phyloP scores from a whole-genome alignment of 805 yeast species.

The Pichia exigua region DNA sequence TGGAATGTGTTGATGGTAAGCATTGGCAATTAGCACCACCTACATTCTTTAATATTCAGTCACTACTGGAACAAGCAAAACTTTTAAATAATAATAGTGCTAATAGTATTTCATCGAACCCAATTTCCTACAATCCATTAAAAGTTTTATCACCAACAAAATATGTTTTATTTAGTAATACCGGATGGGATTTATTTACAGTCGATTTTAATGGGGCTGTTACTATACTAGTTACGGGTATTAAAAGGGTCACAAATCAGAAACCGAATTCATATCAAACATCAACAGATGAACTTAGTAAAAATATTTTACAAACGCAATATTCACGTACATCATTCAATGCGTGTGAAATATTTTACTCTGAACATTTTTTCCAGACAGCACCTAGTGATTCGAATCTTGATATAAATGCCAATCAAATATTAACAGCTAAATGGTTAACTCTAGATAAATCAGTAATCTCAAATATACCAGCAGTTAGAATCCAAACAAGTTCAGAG shows the following conservation, averaged over 20 bases:
- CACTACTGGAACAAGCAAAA: not conserved
- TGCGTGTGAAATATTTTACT: constrained; percentile 39
- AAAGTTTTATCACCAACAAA: constrained; percentile 17
- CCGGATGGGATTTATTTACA: constrained; percentile 76
- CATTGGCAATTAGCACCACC: constrained; percentile 72
- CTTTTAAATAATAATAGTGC: constrained; percentile 10
- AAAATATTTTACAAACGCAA: constrained; percentile 28
- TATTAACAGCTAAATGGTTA: constrained; percentile 63
- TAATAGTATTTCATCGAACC: not conserved
- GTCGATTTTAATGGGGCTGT: constrained; percentile 66
- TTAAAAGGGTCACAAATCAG: constrained; percentile 24
- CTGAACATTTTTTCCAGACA: constrained; percentile 28
- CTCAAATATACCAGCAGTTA: constrained; percentile 50
- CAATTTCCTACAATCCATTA: not conserved
- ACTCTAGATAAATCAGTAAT: constrained; percentile 61
- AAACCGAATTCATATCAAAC: constrained; percentile 13
- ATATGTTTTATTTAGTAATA: constrained; percentile 63
- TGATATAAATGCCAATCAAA: constrained; percentile 18
- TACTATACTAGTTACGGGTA: constrained; percentile 47
- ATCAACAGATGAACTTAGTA: constrained; percentile 32
- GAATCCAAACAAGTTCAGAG: constrained; percentile 22
- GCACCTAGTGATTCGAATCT: constrained; percentile 18
- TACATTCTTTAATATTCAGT: constrained; percentile 15
- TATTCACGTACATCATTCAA: constrained; percentile 31
- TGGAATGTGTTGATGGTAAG: constrained; percentile 68